Percentiles rank a stretch among this genome's conserved stretches.
Evolutionary conservation across 768 basidiomycete species (phyloP).

Genomic region (Serendipita vermifera): DNA sequence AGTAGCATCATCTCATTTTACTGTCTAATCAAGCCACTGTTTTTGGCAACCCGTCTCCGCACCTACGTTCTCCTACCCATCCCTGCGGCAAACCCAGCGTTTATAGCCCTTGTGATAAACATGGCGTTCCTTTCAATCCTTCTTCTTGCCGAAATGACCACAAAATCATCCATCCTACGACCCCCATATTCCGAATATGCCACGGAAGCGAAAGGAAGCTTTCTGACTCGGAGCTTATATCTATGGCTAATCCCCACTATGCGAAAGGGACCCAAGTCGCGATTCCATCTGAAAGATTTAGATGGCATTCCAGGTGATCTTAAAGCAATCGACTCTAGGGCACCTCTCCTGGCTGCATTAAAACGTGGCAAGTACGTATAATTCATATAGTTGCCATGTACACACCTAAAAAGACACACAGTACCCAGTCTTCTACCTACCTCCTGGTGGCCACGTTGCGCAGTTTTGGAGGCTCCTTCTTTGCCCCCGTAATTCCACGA

Average conservation of each 20-base stretch:
- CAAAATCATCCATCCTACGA: not conserved
- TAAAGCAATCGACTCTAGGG: not conserved
- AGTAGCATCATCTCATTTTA: not conserved
- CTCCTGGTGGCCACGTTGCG: not conserved
- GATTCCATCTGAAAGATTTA: slow-evolving; percentile 2
- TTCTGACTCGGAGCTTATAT: not conserved
- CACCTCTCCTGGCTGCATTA: not conserved
- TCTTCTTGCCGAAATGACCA: not conserved
- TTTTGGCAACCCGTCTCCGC: not conserved
- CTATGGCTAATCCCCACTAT: not conserved
- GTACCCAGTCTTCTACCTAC: not conserved
- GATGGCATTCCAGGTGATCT: not conserved
- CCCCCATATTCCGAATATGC: not conserved
- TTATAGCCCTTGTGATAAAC: not conserved
- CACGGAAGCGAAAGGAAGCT: not conserved
- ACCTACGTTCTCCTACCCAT: not conserved
- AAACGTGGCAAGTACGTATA: not conserved
- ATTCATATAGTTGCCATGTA: too few species aligned
- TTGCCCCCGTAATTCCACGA: slow-evolving; percentile 7
- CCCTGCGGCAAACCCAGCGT: not conserved
- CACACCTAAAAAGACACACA: too few species aligned
- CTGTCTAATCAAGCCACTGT: not conserved
- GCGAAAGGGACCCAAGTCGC: not conserved
- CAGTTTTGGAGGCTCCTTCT: slow-evolving; percentile 3
- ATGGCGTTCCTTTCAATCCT: not conserved